Evolutionary conservation across 202 grass and related monocot genomes (phyloP), one percentile per base, ranked within the genome.

Genomic region (Thinopyrum obtusiflorum): DNA sequence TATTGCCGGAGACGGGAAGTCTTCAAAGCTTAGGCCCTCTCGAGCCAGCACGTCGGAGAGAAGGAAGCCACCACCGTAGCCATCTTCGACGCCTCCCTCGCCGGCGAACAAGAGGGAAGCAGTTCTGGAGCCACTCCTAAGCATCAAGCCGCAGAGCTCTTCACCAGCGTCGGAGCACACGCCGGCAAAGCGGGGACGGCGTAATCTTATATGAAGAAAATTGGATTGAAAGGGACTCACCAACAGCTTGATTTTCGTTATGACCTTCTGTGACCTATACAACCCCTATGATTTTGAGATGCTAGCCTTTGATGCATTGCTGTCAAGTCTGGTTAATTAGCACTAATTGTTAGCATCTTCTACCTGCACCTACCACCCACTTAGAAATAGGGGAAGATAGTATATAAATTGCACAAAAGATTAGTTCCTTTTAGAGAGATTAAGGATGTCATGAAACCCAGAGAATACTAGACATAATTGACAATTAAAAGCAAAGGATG

Each of bases 331-430:
- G 69, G 81, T 73, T 84, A 44, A 65, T 57, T 11, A 65, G 25
- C 31, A 83, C 63, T 13, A 24, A 42, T 15, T 31, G 46, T 75
- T 61, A 61, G 21, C 77, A 80, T 68, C 14, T 85, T 80, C 67
- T 82, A 84, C 76, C 32, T 85, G 33, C 31, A 84, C 70, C 46
- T 25, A n/a, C 80, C 31, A 44, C 76, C 71, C 62, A 68, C 47
- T 87, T 68, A 60, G 31, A 12, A 84, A 42, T 53, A 37, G 42
- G 29, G 18, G 20, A 57, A 60, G 32, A 28, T 36, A 4, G 11
- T 32, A 40, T 24, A 80, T 1, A 28, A 26, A 11, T 24, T 69
- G 44, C 49, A 68, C 7, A 36, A 35, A 33, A 5, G 65, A 36
- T n/a, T 11, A 20, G 65, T 36, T 68, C 65, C 65, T 15, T 35